Evolutionary conservation across 2,329 filamentous ascomycete genomes (phyloP), one percentile per base, ranked within the genome.

Genomic region (Diaporthe amygdali): DNA sequence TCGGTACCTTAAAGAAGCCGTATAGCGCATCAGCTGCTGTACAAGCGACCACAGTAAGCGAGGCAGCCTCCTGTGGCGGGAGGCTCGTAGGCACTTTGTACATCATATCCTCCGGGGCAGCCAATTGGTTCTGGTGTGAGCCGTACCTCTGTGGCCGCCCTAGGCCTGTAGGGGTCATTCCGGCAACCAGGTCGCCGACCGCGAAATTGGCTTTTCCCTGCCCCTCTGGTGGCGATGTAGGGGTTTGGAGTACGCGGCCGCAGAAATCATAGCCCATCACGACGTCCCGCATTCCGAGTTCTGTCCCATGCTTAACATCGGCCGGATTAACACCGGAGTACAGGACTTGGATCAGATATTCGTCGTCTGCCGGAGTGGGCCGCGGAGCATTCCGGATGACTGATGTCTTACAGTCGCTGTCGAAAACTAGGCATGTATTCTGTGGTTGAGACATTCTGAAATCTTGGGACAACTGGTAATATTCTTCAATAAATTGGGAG

Each of bases 201-300:
- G 55, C 55, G 25, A 61, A 61, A 37, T 5, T 30, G 25, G 55
- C 55, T 2, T 32, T 30, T 2, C 55, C 55, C 5, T 15, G 17
- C 15, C 55, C 55, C 30, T 5, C 17, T 9, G 55, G 39, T 20
- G 55, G 55, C 5, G 55, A 32, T 14, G 12, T 22, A 17, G 55
- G 55, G 39, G 55, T 46, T 8, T 10, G 25, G 22, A 46, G 25
- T 6, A 61, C 55, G 25, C 55, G 55, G 32, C 72, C 72, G 47
- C 49, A 55, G 46, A 74, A 73, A 41, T 74, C 72, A 39, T 74
- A 74, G 17, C 72, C 72, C 39, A 73, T 55, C 7, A 74, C 68
- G 2, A 30, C 44, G 9, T 67, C 30, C n/a, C 20, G 32, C 17
- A 74, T 66, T 12, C 72, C 72, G 25, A 74, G 68, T 4, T 41